A percentile compares a stretch with the other conserved stretches of the same genome.
These are phyloP conservation scores for Candida sithepensis DNA, from an alignment of 805 yeast genomes.

Conservation along the genomic window DNA sequence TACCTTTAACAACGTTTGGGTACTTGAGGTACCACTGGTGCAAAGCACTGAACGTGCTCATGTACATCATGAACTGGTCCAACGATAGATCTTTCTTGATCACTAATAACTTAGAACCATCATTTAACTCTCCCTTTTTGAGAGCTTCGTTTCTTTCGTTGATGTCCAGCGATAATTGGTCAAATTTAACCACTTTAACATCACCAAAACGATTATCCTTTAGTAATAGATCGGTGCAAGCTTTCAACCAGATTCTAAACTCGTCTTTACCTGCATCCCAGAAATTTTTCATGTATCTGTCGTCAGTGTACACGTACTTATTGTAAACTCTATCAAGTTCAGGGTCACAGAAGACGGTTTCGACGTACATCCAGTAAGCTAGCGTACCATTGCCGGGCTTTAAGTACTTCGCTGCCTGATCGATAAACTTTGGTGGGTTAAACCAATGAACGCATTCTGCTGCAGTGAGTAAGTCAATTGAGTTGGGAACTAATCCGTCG, in stretches of 20 bases:
- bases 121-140: neutral
- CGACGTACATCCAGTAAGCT: slow-evolving; percentile 75
- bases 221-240: slow-evolving; percentile 4
- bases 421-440: slow-evolving; percentile 35
- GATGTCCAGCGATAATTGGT: slow-evolving; percentile 12
- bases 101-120: slow-evolving; percentile 14
- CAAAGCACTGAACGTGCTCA: slow-evolving; percentile 24
- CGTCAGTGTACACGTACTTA: slow-evolving; percentile 49
- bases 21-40: slow-evolving; percentile 23
- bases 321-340: slow-evolving; percentile 48
- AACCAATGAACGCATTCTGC: slow-evolving; percentile 86
- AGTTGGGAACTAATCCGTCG: slow-evolving; percentile 13
- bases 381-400: slow-evolving; percentile 55
- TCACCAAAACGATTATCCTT: slow-evolving; percentile 23
- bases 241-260: slow-evolving; percentile 32
- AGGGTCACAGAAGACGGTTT: slow-evolving; percentile 51
- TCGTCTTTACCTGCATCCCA: slow-evolving; percentile 45
- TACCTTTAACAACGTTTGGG: slow-evolving; percentile 13
- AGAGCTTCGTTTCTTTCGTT: neutral
- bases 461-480: slow-evolving; percentile 63
- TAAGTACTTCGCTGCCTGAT: slow-evolving; percentile 46
- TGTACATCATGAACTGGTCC: slow-evolving; percentile 17
- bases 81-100: slow-evolving; percentile 16
- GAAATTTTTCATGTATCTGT: slow-evolving; percentile 44
- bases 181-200: slow-evolving; percentile 23